These are phyloP conservation scores for Microascus cirrosus DNA, from an alignment of 2,329 filamentous ascomycete genomes.

Conservation along the genomic window DNA sequence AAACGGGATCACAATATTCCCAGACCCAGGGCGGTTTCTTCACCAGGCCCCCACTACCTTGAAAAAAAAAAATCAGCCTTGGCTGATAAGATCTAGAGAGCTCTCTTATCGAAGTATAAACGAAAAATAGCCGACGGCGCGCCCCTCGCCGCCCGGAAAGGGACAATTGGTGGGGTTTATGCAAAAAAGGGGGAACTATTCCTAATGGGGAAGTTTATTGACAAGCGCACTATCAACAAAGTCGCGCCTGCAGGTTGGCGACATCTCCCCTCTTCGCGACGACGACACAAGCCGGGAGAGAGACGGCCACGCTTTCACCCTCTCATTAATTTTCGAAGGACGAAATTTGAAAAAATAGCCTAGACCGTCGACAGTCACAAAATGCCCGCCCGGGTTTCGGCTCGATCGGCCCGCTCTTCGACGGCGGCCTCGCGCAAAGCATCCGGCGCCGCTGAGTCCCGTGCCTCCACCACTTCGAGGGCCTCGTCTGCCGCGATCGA, in stretches of 20 bases:
- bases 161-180: not conserved
- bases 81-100: not conserved
- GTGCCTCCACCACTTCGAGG: slow-evolving; percentile 34
- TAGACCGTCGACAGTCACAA: not conserved
- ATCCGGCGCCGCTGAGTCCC: slow-evolving; percentile 24
- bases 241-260: not conserved
- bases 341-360: not conserved
- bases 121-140: not conserved
- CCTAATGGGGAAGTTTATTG: slow-evolving; percentile 5
- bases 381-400: slow-evolving; percentile 40
- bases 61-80: slow-evolving; percentile 2
- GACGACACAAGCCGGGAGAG: not conserved
- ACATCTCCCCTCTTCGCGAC: not conserved
- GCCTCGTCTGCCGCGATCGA: slow-evolving; percentile 31
- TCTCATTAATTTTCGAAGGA: not conserved
- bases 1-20: not conserved
- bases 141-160: not conserved
- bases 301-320: not conserved
- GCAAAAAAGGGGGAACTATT: not conserved
- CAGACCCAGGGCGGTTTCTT: not conserved
- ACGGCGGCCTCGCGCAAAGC: slow-evolving; percentile 27
- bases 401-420: slow-evolving; percentile 33
- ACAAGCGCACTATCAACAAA: slow-evolving; percentile 3
- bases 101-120: slow-evolving; percentile 7
- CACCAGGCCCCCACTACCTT: not conserved